Conservation (phyloP, 208 protist genomes). For the Acanthamoeba royreba region DNA sequence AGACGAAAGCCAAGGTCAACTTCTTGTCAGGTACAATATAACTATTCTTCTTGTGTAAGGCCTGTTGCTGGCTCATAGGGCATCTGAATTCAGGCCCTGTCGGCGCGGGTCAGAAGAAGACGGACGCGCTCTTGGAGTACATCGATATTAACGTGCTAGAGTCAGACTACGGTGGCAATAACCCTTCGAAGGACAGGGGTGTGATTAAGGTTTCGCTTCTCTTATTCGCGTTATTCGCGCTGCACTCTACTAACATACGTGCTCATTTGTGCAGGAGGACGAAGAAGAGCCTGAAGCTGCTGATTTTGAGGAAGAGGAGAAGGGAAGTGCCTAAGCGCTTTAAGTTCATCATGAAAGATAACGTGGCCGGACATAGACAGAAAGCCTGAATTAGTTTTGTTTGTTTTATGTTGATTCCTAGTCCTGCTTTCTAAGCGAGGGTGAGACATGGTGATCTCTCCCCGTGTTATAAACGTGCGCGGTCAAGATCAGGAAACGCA, state of each 20-base stretch:
- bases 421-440: too few species aligned
- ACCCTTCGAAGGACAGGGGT: not conserved
- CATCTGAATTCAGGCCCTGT: not conserved
- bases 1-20: conserved; percentile 9
- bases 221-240: too few species aligned
- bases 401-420: too few species aligned
- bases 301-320: not conserved
- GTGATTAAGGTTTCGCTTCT: not conserved
- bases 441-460: too few species aligned
- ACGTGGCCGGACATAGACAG: too few species aligned
- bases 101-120: not conserved
- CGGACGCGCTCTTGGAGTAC: not conserved
- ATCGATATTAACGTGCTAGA: not conserved
- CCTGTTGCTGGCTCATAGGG: not conserved
- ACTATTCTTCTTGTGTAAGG: too few species aligned
- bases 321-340: not conserved
- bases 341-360: too few species aligned
- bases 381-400: too few species aligned
- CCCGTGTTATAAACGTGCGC: too few species aligned
- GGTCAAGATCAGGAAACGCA: too few species aligned
- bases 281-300: not conserved
- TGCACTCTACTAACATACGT: too few species aligned
- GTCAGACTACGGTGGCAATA: not conserved
- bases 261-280: not conserved
- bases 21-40: not conserved